A percentile compares a stretch with the other conserved stretches of the same genome.
Conservation (phyloP, 2,329 filamentous ascomycete species). For the Basipetospora chlamydospora region DNA sequence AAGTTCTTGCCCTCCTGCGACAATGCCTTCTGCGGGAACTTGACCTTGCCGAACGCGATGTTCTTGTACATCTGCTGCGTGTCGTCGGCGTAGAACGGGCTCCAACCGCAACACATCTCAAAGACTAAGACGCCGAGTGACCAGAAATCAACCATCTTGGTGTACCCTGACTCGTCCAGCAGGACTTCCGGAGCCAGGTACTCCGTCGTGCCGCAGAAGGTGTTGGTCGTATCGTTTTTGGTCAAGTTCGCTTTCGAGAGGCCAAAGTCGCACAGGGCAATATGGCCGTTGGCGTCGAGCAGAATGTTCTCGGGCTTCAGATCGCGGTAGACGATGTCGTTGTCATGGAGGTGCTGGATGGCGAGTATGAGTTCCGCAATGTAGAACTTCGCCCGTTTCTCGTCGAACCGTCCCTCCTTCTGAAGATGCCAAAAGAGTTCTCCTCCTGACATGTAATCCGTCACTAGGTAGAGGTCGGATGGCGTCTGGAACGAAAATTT, state of each 20-base stretch:
- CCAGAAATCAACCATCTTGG: conserved; percentile 99
- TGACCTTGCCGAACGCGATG: conserved; percentile 96
- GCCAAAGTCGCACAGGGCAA: conserved; percentile 94
- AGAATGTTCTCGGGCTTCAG: conserved; percentile 97
- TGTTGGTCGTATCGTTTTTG: conserved; percentile 96
- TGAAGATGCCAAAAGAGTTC: conserved; percentile 98
- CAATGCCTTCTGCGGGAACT: conserved; percentile 87
- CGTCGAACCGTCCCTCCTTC: conserved; percentile 89
- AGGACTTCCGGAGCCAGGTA: conserved; percentile 93
- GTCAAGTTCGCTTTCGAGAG: conserved; percentile 94
- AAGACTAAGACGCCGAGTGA: conserved; percentile 94
- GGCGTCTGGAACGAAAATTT: conserved; percentile 99
- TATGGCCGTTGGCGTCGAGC: conserved; percentile 91
- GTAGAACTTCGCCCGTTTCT: conserved; percentile 93
- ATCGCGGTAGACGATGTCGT: conserved; percentile 96
- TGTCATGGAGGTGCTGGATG: conserved; percentile 86
- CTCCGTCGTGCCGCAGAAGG: conserved; percentile 95
- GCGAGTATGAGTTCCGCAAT: conserved; percentile 95
- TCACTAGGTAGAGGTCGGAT: conserved; percentile 93
- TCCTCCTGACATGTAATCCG: conserved; percentile 97
- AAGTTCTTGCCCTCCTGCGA: conserved; percentile 94
- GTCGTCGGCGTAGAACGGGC: conserved; percentile 95
- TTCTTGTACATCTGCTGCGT: conserved; percentile 99
- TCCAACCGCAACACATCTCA: conserved; percentile 99
- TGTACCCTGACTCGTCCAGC: conserved; percentile 91